Conservation (phyloP, 192 early-diverging fungal species). For the Rhizoclosmatium globosum region DNA sequence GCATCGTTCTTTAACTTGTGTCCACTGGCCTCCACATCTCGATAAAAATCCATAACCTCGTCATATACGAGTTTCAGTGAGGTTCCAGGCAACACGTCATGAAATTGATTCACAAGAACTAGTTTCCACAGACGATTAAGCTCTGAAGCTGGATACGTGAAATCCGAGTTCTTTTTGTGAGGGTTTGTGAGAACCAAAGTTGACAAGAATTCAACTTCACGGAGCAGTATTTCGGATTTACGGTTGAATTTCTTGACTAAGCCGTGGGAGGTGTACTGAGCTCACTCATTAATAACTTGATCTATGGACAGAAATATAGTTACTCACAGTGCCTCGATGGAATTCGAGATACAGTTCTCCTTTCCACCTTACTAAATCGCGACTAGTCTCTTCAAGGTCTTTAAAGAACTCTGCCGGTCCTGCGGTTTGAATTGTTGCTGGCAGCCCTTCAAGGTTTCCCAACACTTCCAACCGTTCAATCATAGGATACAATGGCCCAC, state of each 20-base stretch:
- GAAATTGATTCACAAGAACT: conserved; percentile 94
- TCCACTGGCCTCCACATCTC: conserved; percentile 50
- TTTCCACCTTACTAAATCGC: conserved; percentile 84
- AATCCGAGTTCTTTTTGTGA: background rate
- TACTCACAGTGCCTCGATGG: conserved; percentile 84
- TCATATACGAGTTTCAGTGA: conserved; percentile 90
- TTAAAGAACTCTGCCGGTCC: conserved; percentile 87
- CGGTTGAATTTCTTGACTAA: conserved; percentile 87
- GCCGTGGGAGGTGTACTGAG: conserved; percentile 88
- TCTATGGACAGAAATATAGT: conserved; percentile 13
- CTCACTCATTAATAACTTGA: background rate
- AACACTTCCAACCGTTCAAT: conserved; percentile 83
- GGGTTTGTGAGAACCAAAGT: conserved; percentile 46
- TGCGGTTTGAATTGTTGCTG: conserved; percentile 76
- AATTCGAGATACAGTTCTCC: conserved; percentile 97
- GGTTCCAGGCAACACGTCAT: conserved; percentile 95
- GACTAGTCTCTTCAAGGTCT: conserved; percentile 71
- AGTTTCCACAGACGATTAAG: conserved; percentile 89
- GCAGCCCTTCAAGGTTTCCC: conserved; percentile 78
- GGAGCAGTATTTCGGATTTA: conserved; percentile 82
- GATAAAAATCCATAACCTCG: conserved; percentile 74
- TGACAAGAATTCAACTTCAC: conserved; percentile 82
- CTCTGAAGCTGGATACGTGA: conserved; percentile 75
- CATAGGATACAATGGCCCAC: conserved; percentile 83
- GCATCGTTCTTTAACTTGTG: conserved; percentile 45